Percentiles rank a stretch among this genome's conserved stretches.
Conservation (phyloP, 2,329 filamentous ascomycete species). For the Aulographum hederae region DNA sequence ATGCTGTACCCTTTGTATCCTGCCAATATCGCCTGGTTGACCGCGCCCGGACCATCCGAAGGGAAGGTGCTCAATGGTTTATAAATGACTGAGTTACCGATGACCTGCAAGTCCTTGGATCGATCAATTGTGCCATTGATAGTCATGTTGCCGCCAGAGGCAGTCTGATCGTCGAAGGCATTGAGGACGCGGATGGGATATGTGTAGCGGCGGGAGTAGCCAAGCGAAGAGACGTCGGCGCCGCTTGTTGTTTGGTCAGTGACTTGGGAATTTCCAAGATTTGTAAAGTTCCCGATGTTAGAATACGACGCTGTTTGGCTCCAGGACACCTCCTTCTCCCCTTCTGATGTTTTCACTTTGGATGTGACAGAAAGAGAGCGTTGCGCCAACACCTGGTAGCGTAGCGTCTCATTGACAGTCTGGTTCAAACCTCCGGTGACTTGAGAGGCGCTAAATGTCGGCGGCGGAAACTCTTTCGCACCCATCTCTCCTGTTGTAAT, state of each 20-base stretch:
- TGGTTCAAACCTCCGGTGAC: constrained; percentile 12
- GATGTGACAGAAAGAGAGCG: constrained; percentile 37
- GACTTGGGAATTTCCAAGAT: constrained; percentile 34
- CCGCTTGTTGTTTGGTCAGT: constrained; percentile 34
- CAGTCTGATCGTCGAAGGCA: constrained; percentile 23
- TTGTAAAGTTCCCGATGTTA: constrained; percentile 36
- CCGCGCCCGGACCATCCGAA: neutral
- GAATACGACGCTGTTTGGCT: constrained; percentile 37
- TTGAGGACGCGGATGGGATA: constrained; percentile 45
- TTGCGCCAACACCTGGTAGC: constrained; percentile 37
- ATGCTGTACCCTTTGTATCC: neutral
- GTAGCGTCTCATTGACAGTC: constrained; percentile 39
- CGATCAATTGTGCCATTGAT: constrained; percentile 30
- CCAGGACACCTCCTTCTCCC: constrained; percentile 31
- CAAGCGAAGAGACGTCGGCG: constrained; percentile 19
- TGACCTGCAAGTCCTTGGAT: constrained; percentile 27
- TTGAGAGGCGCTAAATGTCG: neutral
- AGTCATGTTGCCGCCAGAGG: constrained; percentile 20
- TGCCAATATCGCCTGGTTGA: too few species aligned
- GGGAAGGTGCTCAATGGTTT: neutral
- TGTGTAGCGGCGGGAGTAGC: constrained; percentile 26
- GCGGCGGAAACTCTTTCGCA: neutral
- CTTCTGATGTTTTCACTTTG: constrained; percentile 29
- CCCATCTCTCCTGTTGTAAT: constrained; percentile 30
- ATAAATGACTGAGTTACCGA: constrained; percentile 32